Evolutionary conservation across 495 filamentous ascomycete genomes (phyloP).

Genomic region (Geopyxis carbonaria): DNA sequence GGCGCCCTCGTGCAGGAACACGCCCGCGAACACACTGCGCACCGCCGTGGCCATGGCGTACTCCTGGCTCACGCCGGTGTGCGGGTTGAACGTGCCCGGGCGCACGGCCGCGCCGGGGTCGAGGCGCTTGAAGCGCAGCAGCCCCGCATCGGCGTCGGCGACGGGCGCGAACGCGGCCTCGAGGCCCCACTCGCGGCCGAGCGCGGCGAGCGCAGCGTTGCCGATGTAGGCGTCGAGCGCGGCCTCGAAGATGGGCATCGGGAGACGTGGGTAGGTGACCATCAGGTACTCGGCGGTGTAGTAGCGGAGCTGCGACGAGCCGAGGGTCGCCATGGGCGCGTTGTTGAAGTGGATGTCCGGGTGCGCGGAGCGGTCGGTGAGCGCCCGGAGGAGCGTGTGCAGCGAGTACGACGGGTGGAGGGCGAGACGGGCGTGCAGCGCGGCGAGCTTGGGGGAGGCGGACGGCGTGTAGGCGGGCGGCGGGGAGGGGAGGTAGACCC

Average conservation of each 20-base stretch:
- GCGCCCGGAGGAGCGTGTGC: constrained; percentile 65
- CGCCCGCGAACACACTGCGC: constrained; percentile 59
- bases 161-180: constrained; percentile 68
- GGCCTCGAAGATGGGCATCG: constrained; percentile 61
- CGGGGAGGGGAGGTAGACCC: constrained; percentile 30
- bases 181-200: constrained; percentile 76
- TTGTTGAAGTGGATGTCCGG: constrained; percentile 61
- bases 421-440: constrained; percentile 77
- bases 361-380: constrained; percentile 75
- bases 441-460: constrained; percentile 74
- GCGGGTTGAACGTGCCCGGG: constrained; percentile 7
- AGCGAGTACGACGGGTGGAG: constrained; percentile 68
- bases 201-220: constrained; percentile 44
- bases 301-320: constrained; percentile 64
- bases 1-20: constrained; percentile 63
- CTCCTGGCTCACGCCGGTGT: constrained; percentile 14
- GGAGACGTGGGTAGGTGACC: constrained; percentile 74
- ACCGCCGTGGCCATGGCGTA: constrained; percentile 47
- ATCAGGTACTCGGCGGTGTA: constrained; percentile 77
- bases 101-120: constrained; percentile 32
- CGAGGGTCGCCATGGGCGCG: constrained; percentile 60
- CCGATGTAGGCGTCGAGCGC: constrained; percentile 73
- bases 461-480: constrained; percentile 47
- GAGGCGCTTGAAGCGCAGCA: constrained; percentile 61
- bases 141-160: constrained; percentile 77